A percentile compares a stretch with the other conserved stretches of the same genome.
Evolutionary conservation across 192 early-diverging fungal species (phyloP).

Genomic region (Cetraspora pellucida): DNA sequence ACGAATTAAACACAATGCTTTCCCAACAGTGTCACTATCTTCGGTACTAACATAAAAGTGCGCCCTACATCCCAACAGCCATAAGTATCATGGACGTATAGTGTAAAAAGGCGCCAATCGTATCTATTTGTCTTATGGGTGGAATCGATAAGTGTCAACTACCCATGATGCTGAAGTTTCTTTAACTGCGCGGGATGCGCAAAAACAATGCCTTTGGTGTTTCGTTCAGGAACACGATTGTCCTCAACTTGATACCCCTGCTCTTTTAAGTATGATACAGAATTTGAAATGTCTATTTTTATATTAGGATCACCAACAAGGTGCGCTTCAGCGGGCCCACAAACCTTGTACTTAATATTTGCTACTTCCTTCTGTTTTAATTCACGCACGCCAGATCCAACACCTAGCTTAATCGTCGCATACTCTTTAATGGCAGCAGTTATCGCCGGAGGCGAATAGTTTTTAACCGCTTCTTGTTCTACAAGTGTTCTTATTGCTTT

Average conservation of each 20-base stretch:
- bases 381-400: background rate
- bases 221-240: background rate
- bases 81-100: slow-evolving; percentile 13
- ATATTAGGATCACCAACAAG: background rate
- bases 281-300: background rate
- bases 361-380: background rate
- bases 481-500: background rate
- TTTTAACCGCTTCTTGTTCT: background rate
- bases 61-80: slow-evolving; percentile 8
- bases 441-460: slow-evolving; percentile 9
- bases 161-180: slow-evolving; percentile 8
- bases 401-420: background rate
- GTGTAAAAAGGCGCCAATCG: slow-evolving; percentile 8
- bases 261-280: background rate
- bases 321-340: background rate
- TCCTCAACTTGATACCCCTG: background rate
- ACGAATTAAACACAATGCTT: slow-evolving; percentile 29
- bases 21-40: slow-evolving; percentile 6
- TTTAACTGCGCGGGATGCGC: background rate
- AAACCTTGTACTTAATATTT: slow-evolving; percentile 1
- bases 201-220: slow-evolving; percentile 1
- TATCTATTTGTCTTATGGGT: slow-evolving; percentile 17
- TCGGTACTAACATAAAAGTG: slow-evolving; percentile 34
- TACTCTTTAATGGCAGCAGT: background rate
- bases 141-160: slow-evolving; percentile 20